Evolutionary conservation across 768 basidiomycete species (phyloP).

Genomic region (Chiua virens): DNA sequence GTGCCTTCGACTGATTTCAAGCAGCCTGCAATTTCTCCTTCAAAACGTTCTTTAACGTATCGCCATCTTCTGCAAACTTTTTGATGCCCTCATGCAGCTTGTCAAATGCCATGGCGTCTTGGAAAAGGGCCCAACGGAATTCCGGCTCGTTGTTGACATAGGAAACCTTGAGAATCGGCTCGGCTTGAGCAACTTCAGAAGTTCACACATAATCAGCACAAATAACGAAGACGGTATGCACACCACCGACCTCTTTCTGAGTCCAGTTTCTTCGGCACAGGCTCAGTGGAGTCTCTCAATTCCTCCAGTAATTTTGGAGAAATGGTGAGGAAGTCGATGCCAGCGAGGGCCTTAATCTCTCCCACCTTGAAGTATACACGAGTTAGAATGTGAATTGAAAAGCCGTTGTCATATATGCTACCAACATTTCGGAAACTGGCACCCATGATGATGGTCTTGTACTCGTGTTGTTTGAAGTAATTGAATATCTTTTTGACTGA

Average conservation of each 20-base stretch:
- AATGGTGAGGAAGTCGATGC: constrained; percentile 96
- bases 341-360: constrained; percentile 92
- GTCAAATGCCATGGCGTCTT: constrained; percentile 93
- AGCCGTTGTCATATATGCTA: constrained; percentile 1
- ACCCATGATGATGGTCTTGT: constrained; percentile 99
- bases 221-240: too few relatives aligned
- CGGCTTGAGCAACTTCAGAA: constrained; percentile 50
- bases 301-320: constrained; percentile 85
- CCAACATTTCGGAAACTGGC: constrained; percentile 96
- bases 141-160: constrained; percentile 89
- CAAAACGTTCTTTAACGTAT: constrained; percentile 78
- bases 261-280: constrained; percentile 83
- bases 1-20: neutral
- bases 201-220: neutral
- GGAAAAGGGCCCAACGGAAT: constrained; percentile 89
- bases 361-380: constrained; percentile 50
- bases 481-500: constrained; percentile 96
- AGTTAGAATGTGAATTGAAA: neutral
- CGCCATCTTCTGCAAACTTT: constrained; percentile 94
- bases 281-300: constrained; percentile 69
- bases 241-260: constrained; percentile 49
- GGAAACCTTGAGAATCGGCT: constrained; percentile 73
- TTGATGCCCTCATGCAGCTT: constrained; percentile 96
- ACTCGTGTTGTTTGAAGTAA: constrained; percentile 96
- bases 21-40: constrained; percentile 51